A percentile compares a stretch with the other conserved stretches of the same genome.
Conservation (phyloP, 257 asterid species). For the Solanum chaucha region DNA sequence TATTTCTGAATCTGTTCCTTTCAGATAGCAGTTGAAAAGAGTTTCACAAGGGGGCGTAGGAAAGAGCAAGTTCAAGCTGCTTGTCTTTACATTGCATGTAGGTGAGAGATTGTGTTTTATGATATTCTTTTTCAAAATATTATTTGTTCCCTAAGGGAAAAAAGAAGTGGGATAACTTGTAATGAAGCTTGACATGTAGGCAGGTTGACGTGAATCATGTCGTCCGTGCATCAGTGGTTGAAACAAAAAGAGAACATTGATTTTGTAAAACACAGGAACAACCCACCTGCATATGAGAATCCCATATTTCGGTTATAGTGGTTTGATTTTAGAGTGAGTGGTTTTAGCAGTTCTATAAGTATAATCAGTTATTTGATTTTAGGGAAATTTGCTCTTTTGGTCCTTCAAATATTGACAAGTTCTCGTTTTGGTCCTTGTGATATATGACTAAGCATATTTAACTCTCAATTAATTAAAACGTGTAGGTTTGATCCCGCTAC, state of each 20-base stretch:
- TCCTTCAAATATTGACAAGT: not conserved
- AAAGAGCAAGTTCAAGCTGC: constrained; percentile 79
- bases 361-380: not conserved
- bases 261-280: not conserved
- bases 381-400: not conserved
- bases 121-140: not conserved
- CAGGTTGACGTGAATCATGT: not conserved
- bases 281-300: not conserved
- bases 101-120: constrained; percentile 33
- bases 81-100: constrained; percentile 73
- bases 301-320: not conserved
- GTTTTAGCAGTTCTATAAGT: not conserved
- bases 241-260: not conserved
- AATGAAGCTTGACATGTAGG: not conserved
- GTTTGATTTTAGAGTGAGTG: not conserved
- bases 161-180: not conserved
- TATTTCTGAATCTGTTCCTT: constrained; percentile 1
- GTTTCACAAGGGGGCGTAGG: constrained; percentile 85
- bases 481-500: not conserved
- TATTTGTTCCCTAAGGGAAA: not conserved
- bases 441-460: not conserved
- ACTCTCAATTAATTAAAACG: not conserved
- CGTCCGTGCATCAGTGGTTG: not conserved
- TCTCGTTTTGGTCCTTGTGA: not conserved
- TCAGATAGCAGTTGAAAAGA: constrained; percentile 62